A percentile compares a stretch with the other conserved stretches of the same genome.
Evolutionary conservation across 108 stramenopile species (phyloP).

Genomic region (Cylindrotheca closterium): DNA sequence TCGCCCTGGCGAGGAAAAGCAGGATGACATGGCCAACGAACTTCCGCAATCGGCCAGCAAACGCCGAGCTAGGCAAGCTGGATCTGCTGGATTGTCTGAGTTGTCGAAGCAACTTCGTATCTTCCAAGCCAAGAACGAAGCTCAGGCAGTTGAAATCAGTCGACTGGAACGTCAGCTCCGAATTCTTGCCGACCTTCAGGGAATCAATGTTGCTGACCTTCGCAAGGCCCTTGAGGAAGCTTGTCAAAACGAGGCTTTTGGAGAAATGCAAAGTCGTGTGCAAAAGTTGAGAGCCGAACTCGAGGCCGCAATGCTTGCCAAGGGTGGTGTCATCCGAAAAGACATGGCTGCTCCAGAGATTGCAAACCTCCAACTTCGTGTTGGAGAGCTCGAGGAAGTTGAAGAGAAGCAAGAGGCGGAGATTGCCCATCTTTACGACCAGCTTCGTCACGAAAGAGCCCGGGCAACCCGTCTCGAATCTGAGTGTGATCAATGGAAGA

Average conservation of each 20-base stretch:
- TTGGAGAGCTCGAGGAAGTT: conserved; percentile 80
- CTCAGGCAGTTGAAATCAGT: conserved; percentile 57
- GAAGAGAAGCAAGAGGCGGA: conserved; percentile 53
- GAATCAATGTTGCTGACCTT: conserved; percentile 58
- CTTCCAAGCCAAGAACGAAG: conserved; percentile 64
- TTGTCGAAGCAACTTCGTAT: conserved; percentile 72
- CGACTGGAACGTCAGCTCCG: conserved; percentile 67
- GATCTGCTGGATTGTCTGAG: conserved; percentile 55
- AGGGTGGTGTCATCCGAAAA: conserved; percentile 31
- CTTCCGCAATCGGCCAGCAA: conserved; percentile 5
- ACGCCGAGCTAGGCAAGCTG: conserved; percentile 21
- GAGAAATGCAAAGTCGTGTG: conserved; percentile 57
- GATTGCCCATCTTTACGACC: conserved; percentile 46
- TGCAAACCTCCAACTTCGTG: conserved; percentile 63
- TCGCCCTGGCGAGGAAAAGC: background rate
- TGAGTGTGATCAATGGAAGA: conserved; percentile 39
- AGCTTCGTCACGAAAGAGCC: conserved; percentile 36
- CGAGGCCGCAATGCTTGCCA: conserved; percentile 42
- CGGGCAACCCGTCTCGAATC: conserved; percentile 40
- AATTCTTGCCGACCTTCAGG: conserved; percentile 69
- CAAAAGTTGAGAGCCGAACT: conserved; percentile 53
- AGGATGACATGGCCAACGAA: background rate
- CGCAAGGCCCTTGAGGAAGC: conserved; percentile 57
- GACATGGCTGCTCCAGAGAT: conserved; percentile 46
- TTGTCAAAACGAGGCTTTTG: conserved; percentile 70